Evolutionary conservation across 176 grass and related monocot species (phyloP).

Genomic region (Avena eriantha): DNA sequence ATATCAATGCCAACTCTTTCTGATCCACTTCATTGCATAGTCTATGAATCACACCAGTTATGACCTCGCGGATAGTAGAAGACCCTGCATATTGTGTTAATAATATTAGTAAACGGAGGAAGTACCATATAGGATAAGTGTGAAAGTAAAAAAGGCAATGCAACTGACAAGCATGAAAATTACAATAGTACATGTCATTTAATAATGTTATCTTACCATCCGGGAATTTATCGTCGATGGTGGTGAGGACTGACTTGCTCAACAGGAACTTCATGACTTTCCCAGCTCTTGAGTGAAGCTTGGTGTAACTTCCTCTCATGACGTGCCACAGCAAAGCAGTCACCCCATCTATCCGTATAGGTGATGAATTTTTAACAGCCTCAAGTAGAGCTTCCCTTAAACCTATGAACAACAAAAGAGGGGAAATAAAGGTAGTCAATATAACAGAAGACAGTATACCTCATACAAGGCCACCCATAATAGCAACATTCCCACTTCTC

Average conservation of each 20-base stretch:
- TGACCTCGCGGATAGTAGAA: slow-evolving; percentile 58
- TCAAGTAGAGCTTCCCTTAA: slow-evolving; percentile 62
- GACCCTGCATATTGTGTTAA: slow-evolving; percentile 54
- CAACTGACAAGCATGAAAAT: slow-evolving; percentile 29
- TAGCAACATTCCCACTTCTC: background rate
- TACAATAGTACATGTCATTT: slow-evolving; percentile 14
- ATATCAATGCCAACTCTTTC: slow-evolving; percentile 73
- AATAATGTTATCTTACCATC: slow-evolving; percentile 60
- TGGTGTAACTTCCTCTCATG: slow-evolving; percentile 78
- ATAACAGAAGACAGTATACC: slow-evolving; percentile 31
- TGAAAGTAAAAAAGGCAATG: slow-evolving; percentile 24
- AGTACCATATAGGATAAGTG: background rate
- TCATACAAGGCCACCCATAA: slow-evolving; percentile 3
- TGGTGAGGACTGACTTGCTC: slow-evolving; percentile 58
- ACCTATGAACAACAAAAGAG: slow-evolving; percentile 51
- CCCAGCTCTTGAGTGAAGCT: slow-evolving; percentile 85
- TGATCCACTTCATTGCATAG: slow-evolving; percentile 71
- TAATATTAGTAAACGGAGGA: no score
- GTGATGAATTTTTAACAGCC: slow-evolving; percentile 67
- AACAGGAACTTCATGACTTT: slow-evolving; percentile 77
- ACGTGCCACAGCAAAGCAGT: slow-evolving; percentile 76
- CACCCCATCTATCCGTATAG: slow-evolving; percentile 59
- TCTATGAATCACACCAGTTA: slow-evolving; percentile 72
- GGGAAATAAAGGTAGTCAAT: slow-evolving; percentile 24
- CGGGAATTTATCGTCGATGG: slow-evolving; percentile 59